phyloP scores from a whole-genome alignment of 2,329 filamentous ascomycete species.

The Sporothrix luriei region DNA sequence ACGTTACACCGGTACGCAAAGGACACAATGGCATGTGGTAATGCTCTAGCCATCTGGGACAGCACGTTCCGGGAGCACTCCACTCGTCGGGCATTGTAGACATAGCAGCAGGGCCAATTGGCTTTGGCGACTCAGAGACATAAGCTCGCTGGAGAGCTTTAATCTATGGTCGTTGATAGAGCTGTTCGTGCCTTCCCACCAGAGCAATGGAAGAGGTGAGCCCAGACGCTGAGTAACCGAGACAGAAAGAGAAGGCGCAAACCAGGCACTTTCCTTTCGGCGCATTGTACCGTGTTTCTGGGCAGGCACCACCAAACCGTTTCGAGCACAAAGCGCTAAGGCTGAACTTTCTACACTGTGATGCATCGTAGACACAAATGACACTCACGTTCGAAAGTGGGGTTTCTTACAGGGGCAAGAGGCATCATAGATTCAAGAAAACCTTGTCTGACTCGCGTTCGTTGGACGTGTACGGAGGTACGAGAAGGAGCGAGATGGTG shows the following conservation, averaged over 20 bases:
- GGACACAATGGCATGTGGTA: background rate
- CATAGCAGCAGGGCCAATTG: background rate
- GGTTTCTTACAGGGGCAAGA: slow-evolving; percentile 11
- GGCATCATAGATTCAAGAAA: slow-evolving; percentile 5
- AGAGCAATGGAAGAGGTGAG: background rate
- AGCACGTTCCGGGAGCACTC: background rate
- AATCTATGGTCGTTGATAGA: background rate
- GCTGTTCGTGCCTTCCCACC: slow-evolving; percentile 8
- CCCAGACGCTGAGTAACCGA: slow-evolving; percentile 5
- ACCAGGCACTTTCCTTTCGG: background rate
- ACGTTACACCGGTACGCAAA: background rate
- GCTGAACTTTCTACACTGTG: slow-evolving; percentile 18
- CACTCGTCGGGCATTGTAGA: too few relatives aligned
- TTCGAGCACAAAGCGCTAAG: too few relatives aligned
- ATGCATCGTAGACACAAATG: background rate
- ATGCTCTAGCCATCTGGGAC: slow-evolving; percentile 1
- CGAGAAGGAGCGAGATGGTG: slow-evolving; percentile 7
- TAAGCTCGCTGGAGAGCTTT: too few relatives aligned
- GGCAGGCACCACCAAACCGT: too few relatives aligned
- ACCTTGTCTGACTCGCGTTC: background rate
- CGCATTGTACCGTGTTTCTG: background rate
- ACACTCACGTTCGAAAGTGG: too few relatives aligned
- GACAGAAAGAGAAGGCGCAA: slow-evolving; percentile 16
- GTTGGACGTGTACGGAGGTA: too few relatives aligned
- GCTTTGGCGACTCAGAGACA: background rate